These are phyloP conservation scores for Magnolia officinalis DNA, from an alignment of 164 flowering plant genomes.

Conservation along the genomic window DNA sequence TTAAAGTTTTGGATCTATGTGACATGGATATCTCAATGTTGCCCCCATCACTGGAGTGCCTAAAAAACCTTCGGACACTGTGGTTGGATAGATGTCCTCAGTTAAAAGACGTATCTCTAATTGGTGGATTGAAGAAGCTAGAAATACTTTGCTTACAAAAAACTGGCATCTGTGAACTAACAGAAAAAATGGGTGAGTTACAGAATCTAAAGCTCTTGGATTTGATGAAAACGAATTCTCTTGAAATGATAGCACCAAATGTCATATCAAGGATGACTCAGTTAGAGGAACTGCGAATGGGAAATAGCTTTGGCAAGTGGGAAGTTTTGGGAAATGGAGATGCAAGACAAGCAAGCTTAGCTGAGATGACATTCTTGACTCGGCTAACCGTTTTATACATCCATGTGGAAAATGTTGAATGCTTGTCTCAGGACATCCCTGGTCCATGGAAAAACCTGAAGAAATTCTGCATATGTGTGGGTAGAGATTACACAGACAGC, in stretches of 20 bases:
- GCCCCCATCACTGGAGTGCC: slow-evolving; percentile 9
- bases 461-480: neutral
- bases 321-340: neutral
- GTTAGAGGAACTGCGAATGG: slow-evolving; percentile 3
- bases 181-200: neutral
- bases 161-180: neutral
- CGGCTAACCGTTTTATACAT: neutral
- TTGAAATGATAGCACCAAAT: neutral
- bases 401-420: neutral
- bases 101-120: neutral
- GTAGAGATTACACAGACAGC: neutral
- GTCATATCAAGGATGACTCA: slow-evolving; percentile 2
- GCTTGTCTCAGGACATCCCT: neutral
- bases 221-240: neutral
- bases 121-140: neutral
- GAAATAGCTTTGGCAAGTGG: neutral
- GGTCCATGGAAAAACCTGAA: neutral
- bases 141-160: neutral
- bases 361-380: neutral
- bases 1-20: slow-evolving; percentile 9
- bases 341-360: neutral
- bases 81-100: neutral
- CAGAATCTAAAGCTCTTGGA: slow-evolving; percentile 2
- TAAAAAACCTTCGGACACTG: slow-evolving; percentile 11
- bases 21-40: neutral